Percentiles rank a stretch among this genome's conserved stretches.
Evolutionary conservation across 192 early-diverging fungal genomes (phyloP).

Genomic region (Coemansia sp.): DNA sequence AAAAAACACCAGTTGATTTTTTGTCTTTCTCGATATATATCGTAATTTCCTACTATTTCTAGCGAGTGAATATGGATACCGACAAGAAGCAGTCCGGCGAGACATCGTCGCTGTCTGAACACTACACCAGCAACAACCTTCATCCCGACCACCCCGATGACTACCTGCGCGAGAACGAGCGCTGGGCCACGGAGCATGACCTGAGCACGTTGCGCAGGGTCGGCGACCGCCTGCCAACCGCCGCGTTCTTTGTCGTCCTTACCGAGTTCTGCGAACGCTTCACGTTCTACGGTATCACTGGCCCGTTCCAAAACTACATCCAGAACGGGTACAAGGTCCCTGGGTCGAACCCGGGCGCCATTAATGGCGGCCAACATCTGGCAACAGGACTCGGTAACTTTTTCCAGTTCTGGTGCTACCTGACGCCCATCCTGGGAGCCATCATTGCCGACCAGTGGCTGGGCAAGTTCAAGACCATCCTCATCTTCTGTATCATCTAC

Average conservation of each 20-base stretch:
- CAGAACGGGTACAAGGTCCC: constrained; percentile 53
- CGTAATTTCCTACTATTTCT: neutral
- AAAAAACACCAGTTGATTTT: neutral
- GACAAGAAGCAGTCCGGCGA: constrained; percentile 5
- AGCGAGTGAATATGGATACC: neutral
- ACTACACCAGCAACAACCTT: constrained; percentile 19
- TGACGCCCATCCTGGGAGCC: constrained; percentile 63
- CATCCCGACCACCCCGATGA: constrained; percentile 43
- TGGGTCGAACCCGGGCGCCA: constrained; percentile 50
- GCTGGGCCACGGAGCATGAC: constrained; percentile 63
- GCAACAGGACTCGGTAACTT: constrained; percentile 62
- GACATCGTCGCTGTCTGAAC: neutral
- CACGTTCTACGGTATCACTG: constrained; percentile 63
- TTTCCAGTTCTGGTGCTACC: constrained; percentile 67
- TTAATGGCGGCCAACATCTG: constrained; percentile 57
- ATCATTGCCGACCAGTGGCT: constrained; percentile 69
- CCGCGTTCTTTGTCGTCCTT: constrained; percentile 60
- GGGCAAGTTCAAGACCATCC: constrained; percentile 75
- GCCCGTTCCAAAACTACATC: constrained; percentile 65
- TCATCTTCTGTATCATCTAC: constrained; percentile 66
- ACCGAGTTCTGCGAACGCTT: constrained; percentile 66
- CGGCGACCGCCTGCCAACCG: constrained; percentile 58
- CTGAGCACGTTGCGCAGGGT: constrained; percentile 57
- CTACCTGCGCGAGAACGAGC: constrained; percentile 40
- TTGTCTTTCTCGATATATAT: neutral